Evolutionary conservation across 768 basidiomycete species (phyloP).

Genomic region (Paxillus ammoniavirescens): DNA sequence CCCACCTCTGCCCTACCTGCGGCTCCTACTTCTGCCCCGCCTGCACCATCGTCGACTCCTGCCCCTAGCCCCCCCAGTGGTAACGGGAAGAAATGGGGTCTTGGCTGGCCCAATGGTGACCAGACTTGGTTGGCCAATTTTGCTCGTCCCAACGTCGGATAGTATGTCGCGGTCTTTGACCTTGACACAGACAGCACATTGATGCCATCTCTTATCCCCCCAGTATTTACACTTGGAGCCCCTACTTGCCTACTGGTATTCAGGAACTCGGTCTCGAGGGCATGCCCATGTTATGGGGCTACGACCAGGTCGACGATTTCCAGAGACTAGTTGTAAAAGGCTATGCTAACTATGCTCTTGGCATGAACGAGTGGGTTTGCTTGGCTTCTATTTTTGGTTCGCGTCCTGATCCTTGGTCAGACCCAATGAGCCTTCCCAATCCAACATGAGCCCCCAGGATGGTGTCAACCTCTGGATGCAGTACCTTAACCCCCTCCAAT

Average conservation of each 20-base stretch:
- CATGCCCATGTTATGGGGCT: slow-evolving; percentile 73
- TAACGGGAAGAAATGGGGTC: slow-evolving; percentile 48
- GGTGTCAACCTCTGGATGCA: slow-evolving; percentile 58
- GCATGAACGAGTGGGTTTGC: slow-evolving; percentile 70
- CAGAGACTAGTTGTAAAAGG: slow-evolving; percentile 41
- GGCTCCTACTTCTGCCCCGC: slow-evolving; percentile 17
- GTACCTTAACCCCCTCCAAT: slow-evolving; percentile 57
- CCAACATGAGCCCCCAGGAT: slow-evolving; percentile 51
- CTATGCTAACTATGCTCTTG: slow-evolving; percentile 51
- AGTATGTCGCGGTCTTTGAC: slow-evolving; percentile 33
- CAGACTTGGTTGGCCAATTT: slow-evolving; percentile 47
- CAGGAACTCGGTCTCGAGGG: slow-evolving; percentile 41
- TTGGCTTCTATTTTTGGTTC: not conserved
- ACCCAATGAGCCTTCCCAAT: slow-evolving; percentile 63
- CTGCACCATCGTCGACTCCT: slow-evolving; percentile 12
- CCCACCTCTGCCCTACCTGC: slow-evolving; percentile 3
- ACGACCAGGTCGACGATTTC: slow-evolving; percentile 45
- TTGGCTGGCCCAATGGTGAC: slow-evolving; percentile 62
- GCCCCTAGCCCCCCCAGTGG: slow-evolving; percentile 16
- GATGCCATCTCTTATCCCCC: not conserved
- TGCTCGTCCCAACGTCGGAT: slow-evolving; percentile 36
- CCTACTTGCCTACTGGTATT: slow-evolving; percentile 35
- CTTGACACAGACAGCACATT: not conserved
- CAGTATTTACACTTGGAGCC: slow-evolving; percentile 67
- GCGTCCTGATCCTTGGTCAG: slow-evolving; percentile 36